Percentiles rank a stretch among this genome's conserved stretches.
Evolutionary conservation across 371 early-diverging fungal genomes (phyloP).

Genomic region (Mucor irregularis): DNA sequence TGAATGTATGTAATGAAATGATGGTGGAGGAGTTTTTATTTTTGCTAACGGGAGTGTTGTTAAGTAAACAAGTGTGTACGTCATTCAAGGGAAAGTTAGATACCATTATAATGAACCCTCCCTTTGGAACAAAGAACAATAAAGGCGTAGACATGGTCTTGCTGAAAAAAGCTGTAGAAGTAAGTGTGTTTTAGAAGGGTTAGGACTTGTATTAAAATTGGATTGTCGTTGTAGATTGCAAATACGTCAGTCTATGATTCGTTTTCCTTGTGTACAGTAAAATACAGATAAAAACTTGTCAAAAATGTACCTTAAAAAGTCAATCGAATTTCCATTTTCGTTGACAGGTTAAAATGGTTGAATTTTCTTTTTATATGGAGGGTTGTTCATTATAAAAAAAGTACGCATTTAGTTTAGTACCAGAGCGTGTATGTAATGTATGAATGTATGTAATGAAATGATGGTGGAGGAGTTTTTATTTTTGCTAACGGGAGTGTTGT

Average conservation of each 20-base stretch:
- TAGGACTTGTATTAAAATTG: neutral
- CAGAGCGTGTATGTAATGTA: no score
- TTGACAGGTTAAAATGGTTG: no score
- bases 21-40: no score
- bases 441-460: no score
- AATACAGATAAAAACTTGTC: no score
- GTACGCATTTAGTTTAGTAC: no score
- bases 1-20: no score
- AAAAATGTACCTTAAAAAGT: no score
- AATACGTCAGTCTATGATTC: constrained; percentile 73
- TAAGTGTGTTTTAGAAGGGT: constrained; percentile 19
- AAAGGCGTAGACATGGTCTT: constrained; percentile 80
- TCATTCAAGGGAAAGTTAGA: constrained; percentile 61
- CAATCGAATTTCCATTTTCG: no score
- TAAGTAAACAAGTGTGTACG: neutral
- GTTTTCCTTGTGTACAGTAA: neutral
- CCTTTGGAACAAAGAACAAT: constrained; percentile 80
- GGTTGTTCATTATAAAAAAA: no score
- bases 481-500: neutral
- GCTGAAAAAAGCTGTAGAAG: constrained; percentile 72
- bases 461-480: no score
- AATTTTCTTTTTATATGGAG: no score
- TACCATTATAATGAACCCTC: constrained; percentile 86
- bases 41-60: neutral
- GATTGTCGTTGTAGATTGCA: constrained; percentile 37